phyloP scores from a whole-genome alignment of 495 filamentous ascomycete genomes.

The Mycothermus thermophilus region DNA sequence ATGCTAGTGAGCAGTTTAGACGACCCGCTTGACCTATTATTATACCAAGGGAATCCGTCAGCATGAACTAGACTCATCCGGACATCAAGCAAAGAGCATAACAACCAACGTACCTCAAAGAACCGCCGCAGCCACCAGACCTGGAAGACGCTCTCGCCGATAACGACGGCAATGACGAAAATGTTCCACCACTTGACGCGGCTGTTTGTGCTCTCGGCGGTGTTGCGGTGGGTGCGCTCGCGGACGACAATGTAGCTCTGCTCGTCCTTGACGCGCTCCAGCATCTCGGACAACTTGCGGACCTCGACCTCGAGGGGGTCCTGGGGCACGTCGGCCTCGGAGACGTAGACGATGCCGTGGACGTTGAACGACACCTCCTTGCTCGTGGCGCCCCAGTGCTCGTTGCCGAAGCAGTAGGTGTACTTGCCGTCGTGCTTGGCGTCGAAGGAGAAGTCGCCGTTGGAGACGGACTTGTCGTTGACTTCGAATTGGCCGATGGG shows the following conservation, averaged over 20 bases:
- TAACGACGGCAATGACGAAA: conserved; percentile 80
- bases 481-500: conserved; percentile 59
- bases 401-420: conserved; percentile 97
- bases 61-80: neutral
- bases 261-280: conserved; percentile 90
- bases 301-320: conserved; percentile 92
- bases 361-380: conserved; percentile 99
- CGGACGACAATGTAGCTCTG: conserved; percentile 93
- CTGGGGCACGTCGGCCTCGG: conserved; percentile 66
- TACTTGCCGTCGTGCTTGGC: conserved; percentile 77
- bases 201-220: conserved; percentile 93
- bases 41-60: neutral
- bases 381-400: conserved; percentile 77
- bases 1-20: conserved; percentile 7
- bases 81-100: no score
- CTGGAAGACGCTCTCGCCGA: conserved; percentile 91
- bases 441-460: conserved; percentile 85
- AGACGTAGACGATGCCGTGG: conserved; percentile 94
- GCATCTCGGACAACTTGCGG: conserved; percentile 66
- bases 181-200: conserved; percentile 99
- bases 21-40: conserved; percentile 23
- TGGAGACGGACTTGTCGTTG: conserved; percentile 64
- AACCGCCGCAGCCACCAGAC: conserved; percentile 99
- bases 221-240: conserved; percentile 93
- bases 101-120: conserved; percentile 60